Evolutionary conservation across 139 green algal species (phyloP).

Genomic region (Chlamydomonas schloesseri): DNA sequence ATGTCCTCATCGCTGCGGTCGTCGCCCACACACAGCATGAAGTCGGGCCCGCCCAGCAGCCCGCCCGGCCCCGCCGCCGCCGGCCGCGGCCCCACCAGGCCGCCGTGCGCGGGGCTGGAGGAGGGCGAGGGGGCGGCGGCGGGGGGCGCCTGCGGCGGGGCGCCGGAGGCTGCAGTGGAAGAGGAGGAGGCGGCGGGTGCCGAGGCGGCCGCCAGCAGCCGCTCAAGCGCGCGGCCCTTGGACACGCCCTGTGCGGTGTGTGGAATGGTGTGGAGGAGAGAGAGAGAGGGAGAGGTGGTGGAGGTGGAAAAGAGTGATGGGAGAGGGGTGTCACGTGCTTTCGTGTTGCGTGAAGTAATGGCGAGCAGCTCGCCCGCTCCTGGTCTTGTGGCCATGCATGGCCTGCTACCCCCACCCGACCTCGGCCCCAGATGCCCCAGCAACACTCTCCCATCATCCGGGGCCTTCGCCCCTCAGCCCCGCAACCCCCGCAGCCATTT

Average conservation of each 20-base stretch:
- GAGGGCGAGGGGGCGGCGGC: background rate
- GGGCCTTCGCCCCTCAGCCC: too few species aligned
- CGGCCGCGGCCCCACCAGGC: background rate
- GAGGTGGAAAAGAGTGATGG: too few species aligned
- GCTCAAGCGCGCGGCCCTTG: conserved; percentile 87
- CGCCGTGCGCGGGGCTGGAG: conserved; percentile 3
- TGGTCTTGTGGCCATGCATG: too few species aligned
- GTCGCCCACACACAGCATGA: conserved; percentile 98
- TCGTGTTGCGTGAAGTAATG: too few species aligned
- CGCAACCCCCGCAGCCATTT: too few species aligned
- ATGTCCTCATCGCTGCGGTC: conserved; percentile 99
- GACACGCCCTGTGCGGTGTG: conserved; percentile 62
- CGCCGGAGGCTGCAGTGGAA: too few species aligned
- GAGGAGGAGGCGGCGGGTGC: background rate
- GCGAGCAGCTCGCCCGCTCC: too few species aligned
- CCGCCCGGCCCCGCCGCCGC: background rate
- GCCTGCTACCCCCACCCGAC: too few species aligned
- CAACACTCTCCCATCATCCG: too few species aligned
- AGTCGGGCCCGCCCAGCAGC: conserved; percentile 69
- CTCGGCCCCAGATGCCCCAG: too few species aligned
- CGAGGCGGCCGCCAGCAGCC: conserved; percentile 64
- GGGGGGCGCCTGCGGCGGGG: background rate
- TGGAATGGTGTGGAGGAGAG: background rate
- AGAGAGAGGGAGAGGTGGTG: background rate
- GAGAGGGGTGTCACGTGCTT: too few species aligned